phyloP scores from a whole-genome alignment of 179 eudicot species.

The Spergularia azorica region DNA sequence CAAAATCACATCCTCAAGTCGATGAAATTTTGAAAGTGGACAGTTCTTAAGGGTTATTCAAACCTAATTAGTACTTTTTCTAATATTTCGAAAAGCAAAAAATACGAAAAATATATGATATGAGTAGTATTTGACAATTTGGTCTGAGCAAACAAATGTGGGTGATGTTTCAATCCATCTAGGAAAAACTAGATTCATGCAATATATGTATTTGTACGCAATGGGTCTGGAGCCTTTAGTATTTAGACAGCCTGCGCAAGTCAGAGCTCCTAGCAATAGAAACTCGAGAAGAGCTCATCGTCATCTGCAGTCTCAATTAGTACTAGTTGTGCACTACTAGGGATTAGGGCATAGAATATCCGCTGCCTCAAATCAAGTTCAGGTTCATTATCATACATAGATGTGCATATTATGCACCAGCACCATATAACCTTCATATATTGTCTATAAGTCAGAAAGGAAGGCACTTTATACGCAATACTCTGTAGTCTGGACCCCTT shows the following conservation, averaged over 20 bases:
- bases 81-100: background rate
- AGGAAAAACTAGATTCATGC: background rate
- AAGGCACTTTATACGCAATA: too few relatives aligned
- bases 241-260: background rate
- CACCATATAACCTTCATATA: too few relatives aligned
- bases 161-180: background rate
- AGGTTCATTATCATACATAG: background rate
- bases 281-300: slow-evolving; percentile 1
- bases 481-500: too few relatives aligned
- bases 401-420: background rate
- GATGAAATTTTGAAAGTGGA: background rate
- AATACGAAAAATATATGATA: background rate
- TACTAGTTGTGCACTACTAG: background rate
- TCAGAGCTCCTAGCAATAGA: background rate
- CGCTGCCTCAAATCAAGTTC: background rate
- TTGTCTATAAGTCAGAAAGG: background rate
- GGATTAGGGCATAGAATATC: too few relatives aligned
- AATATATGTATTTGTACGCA: background rate
- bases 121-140: background rate
- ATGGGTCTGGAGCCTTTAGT: background rate
- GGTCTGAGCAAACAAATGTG: background rate
- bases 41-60: too few relatives aligned
- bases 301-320: background rate
- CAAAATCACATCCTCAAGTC: too few relatives aligned
- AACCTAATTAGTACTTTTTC: too few relatives aligned